Conservation (phyloP, 164 flowering plant species). For the Platanus orientalis region DNA sequence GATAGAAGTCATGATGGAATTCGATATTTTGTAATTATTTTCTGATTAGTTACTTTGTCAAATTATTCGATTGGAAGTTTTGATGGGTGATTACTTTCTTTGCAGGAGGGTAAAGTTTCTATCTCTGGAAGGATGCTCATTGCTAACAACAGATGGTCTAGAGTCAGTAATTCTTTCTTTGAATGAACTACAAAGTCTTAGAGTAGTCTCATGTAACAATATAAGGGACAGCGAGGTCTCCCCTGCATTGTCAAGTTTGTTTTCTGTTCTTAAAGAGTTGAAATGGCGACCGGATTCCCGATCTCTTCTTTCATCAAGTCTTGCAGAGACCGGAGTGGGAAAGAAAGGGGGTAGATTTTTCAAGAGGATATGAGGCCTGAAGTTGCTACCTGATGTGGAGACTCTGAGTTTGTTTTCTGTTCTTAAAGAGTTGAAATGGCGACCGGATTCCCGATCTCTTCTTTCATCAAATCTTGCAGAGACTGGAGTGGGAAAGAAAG, state of each 20-base stretch:
- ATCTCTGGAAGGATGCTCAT: slow-evolving; percentile 82
- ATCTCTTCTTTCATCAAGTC: slow-evolving; percentile 60
- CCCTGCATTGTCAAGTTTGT: slow-evolving; percentile 61
- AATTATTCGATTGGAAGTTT: background rate
- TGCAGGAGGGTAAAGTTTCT: slow-evolving; percentile 70
- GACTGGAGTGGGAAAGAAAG: slow-evolving; percentile 60
- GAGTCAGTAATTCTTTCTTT: slow-evolving; percentile 69
- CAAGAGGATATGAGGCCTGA: slow-evolving; percentile 40
- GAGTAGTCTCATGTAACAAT: slow-evolving; percentile 76
- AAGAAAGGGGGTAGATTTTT: slow-evolving; percentile 66
- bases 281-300: slow-evolving; percentile 83
- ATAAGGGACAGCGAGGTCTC: slow-evolving; percentile 70
- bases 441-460: slow-evolving; percentile 71
- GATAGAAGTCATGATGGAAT: background rate
- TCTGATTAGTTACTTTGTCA: background rate
- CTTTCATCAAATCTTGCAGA: slow-evolving; percentile 60
- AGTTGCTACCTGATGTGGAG: slow-evolving; percentile 11
- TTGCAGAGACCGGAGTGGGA: slow-evolving; percentile 62
- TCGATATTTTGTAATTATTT: background rate
- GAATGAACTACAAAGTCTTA: slow-evolving; percentile 77
- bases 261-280: slow-evolving; percentile 72
- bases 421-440: slow-evolving; percentile 82
- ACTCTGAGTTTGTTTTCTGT: slow-evolving; percentile 28
- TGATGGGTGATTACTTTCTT: slow-evolving; percentile 11
- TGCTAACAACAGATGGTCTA: slow-evolving; percentile 71